Percentiles rank a stretch among this genome's conserved stretches.
Evolutionary conservation across 495 filamentous ascomycete species (phyloP).

Genomic region (Hypoxylon intermedium): DNA sequence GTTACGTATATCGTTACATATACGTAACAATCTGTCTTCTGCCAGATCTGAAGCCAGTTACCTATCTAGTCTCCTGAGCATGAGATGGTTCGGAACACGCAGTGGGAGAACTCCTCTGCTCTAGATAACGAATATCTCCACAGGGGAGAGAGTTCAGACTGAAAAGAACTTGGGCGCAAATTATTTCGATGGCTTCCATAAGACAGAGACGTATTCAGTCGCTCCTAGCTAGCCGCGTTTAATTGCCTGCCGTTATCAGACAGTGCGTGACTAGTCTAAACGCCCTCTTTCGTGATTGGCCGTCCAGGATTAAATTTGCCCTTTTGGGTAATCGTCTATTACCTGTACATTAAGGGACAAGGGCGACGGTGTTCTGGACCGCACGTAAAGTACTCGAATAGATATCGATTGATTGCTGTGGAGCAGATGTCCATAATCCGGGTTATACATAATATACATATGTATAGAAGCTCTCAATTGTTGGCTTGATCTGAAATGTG

Average conservation of each 20-base stretch:
- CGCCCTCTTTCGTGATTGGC: slow-evolving; percentile 23
- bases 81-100: too few relatives aligned
- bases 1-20: not conserved
- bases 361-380: slow-evolving; percentile 24
- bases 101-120: too few relatives aligned
- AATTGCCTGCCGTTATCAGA: slow-evolving; percentile 24
- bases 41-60: too few relatives aligned
- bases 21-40: not conserved
- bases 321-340: slow-evolving; percentile 34
- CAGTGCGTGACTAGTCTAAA: slow-evolving; percentile 4
- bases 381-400: not conserved
- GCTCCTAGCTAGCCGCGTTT: not conserved
- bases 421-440: slow-evolving; percentile 12
- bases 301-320: slow-evolving; percentile 17
- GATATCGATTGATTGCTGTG: slow-evolving; percentile 15
- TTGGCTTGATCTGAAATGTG: slow-evolving; percentile 5
- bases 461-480: slow-evolving; percentile 1
- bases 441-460: slow-evolving; percentile 12
- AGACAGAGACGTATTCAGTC: not conserved
- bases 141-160: not conserved
- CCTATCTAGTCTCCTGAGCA: too few relatives aligned
- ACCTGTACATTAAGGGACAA: slow-evolving; percentile 3
- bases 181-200: not conserved
- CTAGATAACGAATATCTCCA: too few relatives aligned
- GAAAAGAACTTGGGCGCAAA: not conserved